These are phyloP conservation scores for Luffa acutangula DNA, from an alignment of 306 rosid genomes.

Conservation along the genomic window DNA sequence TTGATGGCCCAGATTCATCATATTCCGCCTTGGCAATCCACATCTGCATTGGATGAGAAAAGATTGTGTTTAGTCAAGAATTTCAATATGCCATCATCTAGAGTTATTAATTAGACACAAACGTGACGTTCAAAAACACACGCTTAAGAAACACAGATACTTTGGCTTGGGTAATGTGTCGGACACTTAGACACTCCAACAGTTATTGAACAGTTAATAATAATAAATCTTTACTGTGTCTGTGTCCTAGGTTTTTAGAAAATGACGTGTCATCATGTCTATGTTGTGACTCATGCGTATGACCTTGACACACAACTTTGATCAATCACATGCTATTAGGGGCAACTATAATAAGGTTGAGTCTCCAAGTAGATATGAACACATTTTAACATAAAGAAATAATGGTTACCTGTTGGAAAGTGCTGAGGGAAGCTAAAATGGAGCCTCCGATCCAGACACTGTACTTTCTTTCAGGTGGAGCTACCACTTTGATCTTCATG, in stretches of 20 bases:
- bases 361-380: neutral
- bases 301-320: neutral
- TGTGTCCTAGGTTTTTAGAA: neutral
- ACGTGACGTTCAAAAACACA: neutral
- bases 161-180: neutral
- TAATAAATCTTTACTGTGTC: neutral
- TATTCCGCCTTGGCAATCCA: constrained; percentile 97
- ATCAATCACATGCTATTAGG: neutral
- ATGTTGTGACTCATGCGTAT: neutral
- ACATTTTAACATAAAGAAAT: neutral
- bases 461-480: constrained; percentile 95
- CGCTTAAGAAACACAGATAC: neutral
- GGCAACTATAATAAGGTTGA: neutral
- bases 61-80: neutral
- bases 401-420: constrained; percentile 88
- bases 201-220: no score
- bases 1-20: constrained; percentile 93
- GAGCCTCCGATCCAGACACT: constrained; percentile 99
- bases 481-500: constrained; percentile 94
- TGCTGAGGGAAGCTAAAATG: constrained; percentile 95
- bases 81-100: neutral
- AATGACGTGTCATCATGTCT: neutral
- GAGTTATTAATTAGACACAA: neutral
- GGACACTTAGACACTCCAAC: no score
- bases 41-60: constrained; percentile 44